These are phyloP conservation scores for Cardiosporidium cionae DNA, from an alignment of 169 alveolate genomes.

Conservation along the genomic window DNA sequence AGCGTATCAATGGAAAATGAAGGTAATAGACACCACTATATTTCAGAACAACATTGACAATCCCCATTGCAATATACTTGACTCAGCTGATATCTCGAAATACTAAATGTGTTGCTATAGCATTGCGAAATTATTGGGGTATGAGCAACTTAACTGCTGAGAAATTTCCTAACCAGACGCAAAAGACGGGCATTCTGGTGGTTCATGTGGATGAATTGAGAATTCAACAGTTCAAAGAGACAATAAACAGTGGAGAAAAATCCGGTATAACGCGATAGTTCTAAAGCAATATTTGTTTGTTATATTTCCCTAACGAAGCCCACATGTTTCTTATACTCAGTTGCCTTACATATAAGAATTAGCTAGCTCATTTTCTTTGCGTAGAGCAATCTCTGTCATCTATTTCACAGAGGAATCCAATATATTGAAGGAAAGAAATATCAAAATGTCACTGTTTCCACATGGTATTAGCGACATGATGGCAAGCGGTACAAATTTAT, in stretches of 20 bases:
- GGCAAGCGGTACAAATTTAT: too few species aligned
- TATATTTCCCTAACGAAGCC: too few species aligned
- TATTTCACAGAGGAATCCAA: too few species aligned
- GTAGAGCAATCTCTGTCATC: too few species aligned
- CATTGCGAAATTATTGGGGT: slow-evolving; percentile 42
- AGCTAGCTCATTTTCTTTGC: too few species aligned
- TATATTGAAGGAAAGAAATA: too few species aligned
- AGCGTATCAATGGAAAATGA: slow-evolving; percentile 53
- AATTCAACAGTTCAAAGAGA: neutral
- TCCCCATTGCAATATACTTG: neutral
- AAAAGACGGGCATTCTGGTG: slow-evolving; percentile 14
- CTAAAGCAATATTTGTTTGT: too few species aligned
- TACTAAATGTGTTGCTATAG: slow-evolving; percentile 1
- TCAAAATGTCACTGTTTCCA: too few species aligned
- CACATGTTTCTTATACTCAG: too few species aligned
- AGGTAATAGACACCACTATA: slow-evolving; percentile 16
- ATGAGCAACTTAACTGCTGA: slow-evolving; percentile 14
- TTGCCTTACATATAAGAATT: too few species aligned
- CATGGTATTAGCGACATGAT: too few species aligned
- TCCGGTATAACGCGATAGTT: neutral
- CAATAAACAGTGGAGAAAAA: too few species aligned
- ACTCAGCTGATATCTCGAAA: neutral
- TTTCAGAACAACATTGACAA: slow-evolving; percentile 7
- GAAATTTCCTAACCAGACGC: slow-evolving; percentile 34
- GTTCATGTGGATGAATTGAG: slow-evolving; percentile 21